Evolutionary conservation across 495 filamentous ascomycete species (phyloP).

Genomic region (Opeltia flavorubescens): DNA sequence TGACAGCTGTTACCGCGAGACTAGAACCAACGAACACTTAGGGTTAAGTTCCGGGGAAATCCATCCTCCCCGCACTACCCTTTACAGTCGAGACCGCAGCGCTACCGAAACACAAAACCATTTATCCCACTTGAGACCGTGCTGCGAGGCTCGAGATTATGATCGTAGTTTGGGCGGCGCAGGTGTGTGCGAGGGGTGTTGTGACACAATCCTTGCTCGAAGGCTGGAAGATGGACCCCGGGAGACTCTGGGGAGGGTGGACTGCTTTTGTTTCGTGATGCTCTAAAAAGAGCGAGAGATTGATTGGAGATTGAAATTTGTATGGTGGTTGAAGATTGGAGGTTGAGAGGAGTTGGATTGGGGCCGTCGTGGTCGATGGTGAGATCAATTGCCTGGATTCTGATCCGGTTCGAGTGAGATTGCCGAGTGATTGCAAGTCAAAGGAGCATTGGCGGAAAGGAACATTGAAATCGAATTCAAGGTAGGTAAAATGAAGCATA

Average conservation of each 20-base stretch:
- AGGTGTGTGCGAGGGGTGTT: conserved; percentile 27
- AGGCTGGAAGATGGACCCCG: conserved; percentile 43
- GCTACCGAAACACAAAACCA: conserved; percentile 11
- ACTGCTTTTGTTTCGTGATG: conserved; percentile 33
- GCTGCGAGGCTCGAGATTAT: conserved; percentile 29
- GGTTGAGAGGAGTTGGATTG: neutral
- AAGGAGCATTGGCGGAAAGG: neutral
- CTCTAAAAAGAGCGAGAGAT: conserved; percentile 25
- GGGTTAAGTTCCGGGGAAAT: conserved; percentile 63
- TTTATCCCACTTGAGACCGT: conserved; percentile 27
- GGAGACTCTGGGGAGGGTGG: conserved; percentile 55
- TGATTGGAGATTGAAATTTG: conserved; percentile 11
- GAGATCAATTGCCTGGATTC: neutral
- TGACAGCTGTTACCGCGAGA: conserved; percentile 35
- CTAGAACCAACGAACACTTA: conserved; percentile 49
- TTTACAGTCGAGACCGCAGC: conserved; percentile 19
- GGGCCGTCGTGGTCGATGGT: neutral
- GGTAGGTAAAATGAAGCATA: too few relatives aligned
- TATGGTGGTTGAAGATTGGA: conserved; percentile 3
- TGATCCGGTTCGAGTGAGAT: neutral
- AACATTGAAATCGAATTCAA: too few relatives aligned
- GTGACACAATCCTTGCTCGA: conserved; percentile 39
- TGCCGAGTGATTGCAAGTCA: neutral
- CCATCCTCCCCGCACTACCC: conserved; percentile 33
- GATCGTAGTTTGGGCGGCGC: conserved; percentile 10